Conservation (phyloP, 176 grass and related monocot species). For the Eleusine coracana region DNA sequence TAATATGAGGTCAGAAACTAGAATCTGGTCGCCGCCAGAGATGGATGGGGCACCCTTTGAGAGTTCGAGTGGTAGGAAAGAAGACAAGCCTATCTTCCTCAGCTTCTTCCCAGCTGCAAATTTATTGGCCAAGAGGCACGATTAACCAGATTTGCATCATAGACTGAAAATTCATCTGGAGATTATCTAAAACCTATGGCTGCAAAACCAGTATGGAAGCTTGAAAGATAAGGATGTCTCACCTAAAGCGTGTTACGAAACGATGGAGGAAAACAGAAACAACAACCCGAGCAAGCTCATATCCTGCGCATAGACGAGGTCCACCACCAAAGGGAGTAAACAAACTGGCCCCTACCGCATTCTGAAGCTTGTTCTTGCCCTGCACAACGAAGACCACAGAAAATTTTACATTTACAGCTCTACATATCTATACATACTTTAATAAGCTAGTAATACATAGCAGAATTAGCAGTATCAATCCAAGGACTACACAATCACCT, state of each 20-base stretch:
- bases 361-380: slow-evolving; percentile 63
- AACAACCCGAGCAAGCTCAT: slow-evolving; percentile 84
- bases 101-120: slow-evolving; percentile 80
- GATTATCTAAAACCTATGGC: not conserved
- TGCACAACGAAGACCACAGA: slow-evolving; percentile 25
- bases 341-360: slow-evolving; percentile 49
- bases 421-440: slow-evolving; percentile 9
- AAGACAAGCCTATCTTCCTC: slow-evolving; percentile 83
- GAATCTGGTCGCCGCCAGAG: slow-evolving; percentile 41
- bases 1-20: slow-evolving; percentile 3
- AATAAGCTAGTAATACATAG: not conserved
- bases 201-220: not conserved
- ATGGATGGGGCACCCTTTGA: slow-evolving; percentile 87
- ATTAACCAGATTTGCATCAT: slow-evolving; percentile 11
- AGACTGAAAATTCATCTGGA: not conserved
- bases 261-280: slow-evolving; percentile 87
- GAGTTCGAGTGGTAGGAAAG: slow-evolving; percentile 87
- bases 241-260: slow-evolving; percentile 82
- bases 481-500: slow-evolving; percentile 26
- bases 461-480: not conserved
- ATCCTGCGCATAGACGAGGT: slow-evolving; percentile 80
- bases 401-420: not conserved
- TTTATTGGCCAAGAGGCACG: slow-evolving; percentile 25
- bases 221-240: slow-evolving; percentile 14
- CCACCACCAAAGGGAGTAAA: slow-evolving; percentile 92